Evolutionary conservation across 2,329 filamentous ascomycete genomes (phyloP), one percentile per base, ranked within the genome.

Genomic region (Elsinoe ampelina): DNA sequence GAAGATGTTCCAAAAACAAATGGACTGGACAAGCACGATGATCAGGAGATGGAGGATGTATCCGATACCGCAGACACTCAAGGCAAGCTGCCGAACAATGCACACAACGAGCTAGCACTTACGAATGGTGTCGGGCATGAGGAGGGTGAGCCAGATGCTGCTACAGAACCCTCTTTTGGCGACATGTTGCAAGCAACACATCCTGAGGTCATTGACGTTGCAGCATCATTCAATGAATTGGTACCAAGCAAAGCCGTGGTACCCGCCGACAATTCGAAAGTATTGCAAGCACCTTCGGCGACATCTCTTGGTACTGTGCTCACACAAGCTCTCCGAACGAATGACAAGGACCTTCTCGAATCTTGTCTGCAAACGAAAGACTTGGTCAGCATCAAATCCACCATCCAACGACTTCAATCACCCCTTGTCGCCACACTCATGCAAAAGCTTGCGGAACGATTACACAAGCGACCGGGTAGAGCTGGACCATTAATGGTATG

Each of bases 291-390:
- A 17, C 86, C 85, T 11, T 84, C 84, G 11, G 84, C 86, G 58
- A 84, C 89, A 58, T 95, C 92, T 5, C 81, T 98, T 52, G 86
- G 87, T 48, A 95, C 89, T 4, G 89, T 96, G n/a, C 84, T 98
- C 59, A 85, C 90, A 12, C 92, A 97, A 71, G 89, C 93, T 5
- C 84, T 98, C 57, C 87, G 86, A 66, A 96, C 91, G 60, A 93
- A 96, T 72, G 93, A 98, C 73, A 80, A 81, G 60, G 84, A 86
- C 61, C 85, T 96, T 54, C 84, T 98, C 64, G 92, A 97, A 75
- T 90, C 89, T 0, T 97, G 92, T 72, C 82, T 98, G 65, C 87
- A 89, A 65, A 86, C 86, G 13, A 84, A 81, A 56, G 88, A 96
- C 68, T 72, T 84, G 45, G 75, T 79, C 61, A 91, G 86, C 61